A percentile compares a stretch with the other conserved stretches of the same genome.
Evolutionary conservation across 2,329 filamentous ascomycete genomes (phyloP).

Genomic region (Sporothrix euskadiensis): DNA sequence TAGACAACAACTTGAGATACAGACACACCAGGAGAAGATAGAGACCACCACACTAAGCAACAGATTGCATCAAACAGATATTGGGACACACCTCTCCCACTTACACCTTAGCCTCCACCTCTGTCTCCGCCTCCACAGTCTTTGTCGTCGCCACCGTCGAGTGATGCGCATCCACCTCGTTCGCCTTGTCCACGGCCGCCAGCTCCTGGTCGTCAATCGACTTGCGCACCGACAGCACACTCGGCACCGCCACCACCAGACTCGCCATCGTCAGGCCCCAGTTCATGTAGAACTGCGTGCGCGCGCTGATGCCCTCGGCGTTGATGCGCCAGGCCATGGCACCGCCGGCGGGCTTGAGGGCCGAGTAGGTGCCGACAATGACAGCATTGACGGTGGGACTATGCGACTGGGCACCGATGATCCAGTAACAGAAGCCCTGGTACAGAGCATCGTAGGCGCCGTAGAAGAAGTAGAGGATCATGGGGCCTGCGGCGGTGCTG

Average conservation of each 20-base stretch:
- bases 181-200: conserved; percentile 28
- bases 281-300: conserved; percentile 49
- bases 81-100: not conserved
- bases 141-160: not conserved
- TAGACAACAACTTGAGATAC: not conserved
- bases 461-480: conserved; percentile 71
- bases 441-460: conserved; percentile 67
- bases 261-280: conserved; percentile 50
- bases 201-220: conserved; percentile 37
- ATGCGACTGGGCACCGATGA: conserved; percentile 49
- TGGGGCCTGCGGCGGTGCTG: conserved; percentile 41
- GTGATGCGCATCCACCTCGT: conserved; percentile 7
- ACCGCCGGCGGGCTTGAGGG: conserved; percentile 42
- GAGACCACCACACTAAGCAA: not conserved
- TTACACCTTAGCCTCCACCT: conserved; percentile 1
- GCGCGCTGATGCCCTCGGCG: conserved; percentile 48
- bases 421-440: conserved; percentile 66
- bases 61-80: not conserved
- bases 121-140: not conserved
- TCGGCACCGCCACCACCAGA: conserved; percentile 46
- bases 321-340: conserved; percentile 41
- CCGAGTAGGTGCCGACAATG: conserved; percentile 51
- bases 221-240: conserved; percentile 44
- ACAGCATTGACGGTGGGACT: conserved; percentile 45
- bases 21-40: not conserved